Conservation (phyloP, 2,329 filamentous ascomycete species). For the Penicillium vulpinum region DNA sequence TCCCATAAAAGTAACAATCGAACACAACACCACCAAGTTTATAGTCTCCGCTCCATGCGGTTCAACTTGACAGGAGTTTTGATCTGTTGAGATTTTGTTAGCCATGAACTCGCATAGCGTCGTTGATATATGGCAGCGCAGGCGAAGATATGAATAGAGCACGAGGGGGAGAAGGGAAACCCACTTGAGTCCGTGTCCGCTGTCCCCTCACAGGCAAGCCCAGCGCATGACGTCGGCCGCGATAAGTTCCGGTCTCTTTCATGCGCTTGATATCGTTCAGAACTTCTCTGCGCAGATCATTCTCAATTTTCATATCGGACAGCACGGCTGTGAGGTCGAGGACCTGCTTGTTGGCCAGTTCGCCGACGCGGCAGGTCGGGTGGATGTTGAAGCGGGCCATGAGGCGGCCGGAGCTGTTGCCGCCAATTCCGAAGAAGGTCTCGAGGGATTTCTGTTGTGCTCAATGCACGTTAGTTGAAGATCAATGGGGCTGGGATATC, state of each 20-base stretch:
- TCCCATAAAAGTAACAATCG: conserved; percentile 22
- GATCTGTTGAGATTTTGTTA: conserved; percentile 47
- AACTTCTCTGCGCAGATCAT: conserved; percentile 74
- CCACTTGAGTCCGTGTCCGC: conserved; percentile 74
- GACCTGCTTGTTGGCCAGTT: conserved; percentile 72
- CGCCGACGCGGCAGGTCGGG: conserved; percentile 74
- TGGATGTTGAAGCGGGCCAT: conserved; percentile 90
- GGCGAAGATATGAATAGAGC: not conserved
- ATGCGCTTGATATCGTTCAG: conserved; percentile 82
- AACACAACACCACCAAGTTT: conserved; percentile 12
- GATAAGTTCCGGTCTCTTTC: conserved; percentile 86
- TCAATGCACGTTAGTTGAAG: conserved; percentile 9
- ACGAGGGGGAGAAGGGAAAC: conserved; percentile 18
- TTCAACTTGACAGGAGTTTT: conserved; percentile 61
- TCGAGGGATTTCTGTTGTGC: conserved; percentile 59
- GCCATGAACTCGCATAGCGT: conserved; percentile 1
- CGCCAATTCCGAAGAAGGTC: conserved; percentile 82
- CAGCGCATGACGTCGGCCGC: conserved; percentile 90
- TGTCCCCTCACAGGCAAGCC: conserved; percentile 88
- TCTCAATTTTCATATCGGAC: conserved; percentile 90
- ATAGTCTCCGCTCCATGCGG: conserved; percentile 55
- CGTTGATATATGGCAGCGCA: not conserved
- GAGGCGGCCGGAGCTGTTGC: conserved; percentile 67
- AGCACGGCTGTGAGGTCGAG: conserved; percentile 81
- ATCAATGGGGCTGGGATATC: conserved; percentile 5